A percentile compares a stretch with the other conserved stretches of the same genome.
phyloP scores from a whole-genome alignment of 2,329 filamentous ascomycete species.

The Monosporascus sp. region DNA sequence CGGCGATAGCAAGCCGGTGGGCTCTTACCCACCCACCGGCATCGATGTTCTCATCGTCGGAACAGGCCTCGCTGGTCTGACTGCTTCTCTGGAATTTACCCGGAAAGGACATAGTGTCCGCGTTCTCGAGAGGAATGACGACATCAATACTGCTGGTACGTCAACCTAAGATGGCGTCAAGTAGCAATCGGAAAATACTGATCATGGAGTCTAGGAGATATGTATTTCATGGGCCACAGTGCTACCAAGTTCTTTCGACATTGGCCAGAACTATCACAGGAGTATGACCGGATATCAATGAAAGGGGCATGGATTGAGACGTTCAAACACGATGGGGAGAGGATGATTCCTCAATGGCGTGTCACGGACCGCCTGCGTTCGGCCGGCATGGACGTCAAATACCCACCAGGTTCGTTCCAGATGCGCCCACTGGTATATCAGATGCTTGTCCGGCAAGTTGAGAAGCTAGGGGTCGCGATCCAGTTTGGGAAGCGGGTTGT shows the following conservation, averaged over 20 bases:
- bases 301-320: constrained; percentile 51
- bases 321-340: constrained; percentile 46
- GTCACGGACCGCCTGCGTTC: constrained; percentile 43
- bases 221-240: constrained; percentile 55
- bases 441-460: constrained; percentile 46
- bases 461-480: constrained; percentile 40
- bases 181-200: constrained; percentile 1
- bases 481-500: constrained; percentile 40
- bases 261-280: constrained; percentile 46
- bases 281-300: constrained; percentile 46
- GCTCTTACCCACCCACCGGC: constrained; percentile 41
- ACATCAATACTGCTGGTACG: constrained; percentile 47
- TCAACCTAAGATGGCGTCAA: constrained; percentile 1
- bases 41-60: constrained; percentile 49
- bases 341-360: constrained; percentile 40
- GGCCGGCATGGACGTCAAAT: constrained; percentile 32
- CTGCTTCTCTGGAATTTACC: constrained; percentile 54
- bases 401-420: constrained; percentile 48
- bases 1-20: constrained; percentile 41
- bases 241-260: constrained; percentile 50
- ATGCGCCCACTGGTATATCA: constrained; percentile 50
- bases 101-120: constrained; percentile 51
- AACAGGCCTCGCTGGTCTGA: constrained; percentile 54
- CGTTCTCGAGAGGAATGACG: constrained; percentile 40
- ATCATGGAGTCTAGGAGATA: constrained; percentile 38